Base-by-base conservation (phyloP, 148 eudicot species). In the Polygonum aviculare region DNA sequence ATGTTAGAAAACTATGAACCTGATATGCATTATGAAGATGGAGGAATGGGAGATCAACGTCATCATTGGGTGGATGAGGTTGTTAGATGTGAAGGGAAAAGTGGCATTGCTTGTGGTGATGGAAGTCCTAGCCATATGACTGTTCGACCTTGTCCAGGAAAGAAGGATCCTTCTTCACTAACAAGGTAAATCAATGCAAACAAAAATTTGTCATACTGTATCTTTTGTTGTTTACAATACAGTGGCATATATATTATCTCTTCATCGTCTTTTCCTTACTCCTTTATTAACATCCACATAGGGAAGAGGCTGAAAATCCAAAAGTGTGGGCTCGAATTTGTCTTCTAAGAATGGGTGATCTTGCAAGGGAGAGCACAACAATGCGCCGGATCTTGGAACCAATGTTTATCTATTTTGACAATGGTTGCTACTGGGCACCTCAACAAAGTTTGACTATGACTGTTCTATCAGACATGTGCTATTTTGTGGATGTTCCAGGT, bases 1-100 rank as follows among this genome's bases (percentile, higher is more conserved):
- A 85, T 79, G 72, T 78, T 93, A 59, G 89, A 88, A 81, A 91
- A 89, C 80, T 95, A 86, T 78, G 91, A 84, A 81, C 79, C 57
- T 21, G 86, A 84, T 57, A 31, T 78, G 78, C 81, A 57, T 45
- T 78, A 49, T 75, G 93, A 85, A 73, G 82, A 79, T 49, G 94
- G 83, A 77, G 87, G 86, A 59, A 76, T 80, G 73, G 88, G 86
- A 74, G 92, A 85, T 69, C 82, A 82, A 65, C 90, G 91, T 76
- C 93, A 89, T 82, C 88, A 93, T 74, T 93, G 99, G 99, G 91
- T 93, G 69, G 84, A 93, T 84, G 99, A 95, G 83, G 97, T 95
- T 44, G 85, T 91, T 70, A 86, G 97, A 84, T 84, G 90, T 80
- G 94, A 88, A 79, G 97, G 92, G 78, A 85, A 88, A 79, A 83